These are phyloP conservation scores for Macaranga tanarius DNA, from an alignment of 441 rosid genomes.

Conservation along the genomic window DNA sequence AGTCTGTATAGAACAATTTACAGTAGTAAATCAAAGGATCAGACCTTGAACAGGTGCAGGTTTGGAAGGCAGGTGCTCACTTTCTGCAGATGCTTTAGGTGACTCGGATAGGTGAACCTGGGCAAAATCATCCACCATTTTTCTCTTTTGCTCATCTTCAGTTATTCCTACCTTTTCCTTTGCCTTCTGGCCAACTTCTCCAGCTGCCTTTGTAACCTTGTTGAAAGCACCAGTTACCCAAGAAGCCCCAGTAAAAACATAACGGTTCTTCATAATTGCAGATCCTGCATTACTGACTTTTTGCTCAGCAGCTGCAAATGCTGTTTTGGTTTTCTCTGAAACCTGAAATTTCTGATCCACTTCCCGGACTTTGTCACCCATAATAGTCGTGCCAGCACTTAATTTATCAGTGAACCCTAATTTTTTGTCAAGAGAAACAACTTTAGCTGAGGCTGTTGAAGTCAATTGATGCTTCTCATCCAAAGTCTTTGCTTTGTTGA, in stretches of 20 bases:
- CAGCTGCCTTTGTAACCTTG: slow-evolving; percentile 81
- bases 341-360: slow-evolving; percentile 90
- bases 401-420: slow-evolving; percentile 75
- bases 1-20: slow-evolving; percentile 10
- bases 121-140: slow-evolving; percentile 58
- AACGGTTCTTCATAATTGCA: slow-evolving; percentile 78
- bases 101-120: slow-evolving; percentile 53
- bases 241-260: slow-evolving; percentile 56
- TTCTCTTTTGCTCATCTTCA: slow-evolving; percentile 67
- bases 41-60: slow-evolving; percentile 58
- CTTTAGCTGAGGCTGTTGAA: slow-evolving; percentile 74
- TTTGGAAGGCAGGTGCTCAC: slow-evolving; percentile 43
- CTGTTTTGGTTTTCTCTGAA: slow-evolving; percentile 80
- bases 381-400: slow-evolving; percentile 56
- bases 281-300: slow-evolving; percentile 72
- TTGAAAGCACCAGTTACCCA: slow-evolving; percentile 84
- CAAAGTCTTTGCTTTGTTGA: slow-evolving; percentile 66
- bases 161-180: slow-evolving; percentile 66
- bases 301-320: slow-evolving; percentile 78
- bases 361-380: slow-evolving; percentile 73
- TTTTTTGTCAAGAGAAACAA: slow-evolving; percentile 67
- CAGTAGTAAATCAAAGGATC: slow-evolving; percentile 45
- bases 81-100: slow-evolving; percentile 42
- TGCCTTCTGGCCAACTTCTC: slow-evolving; percentile 82
- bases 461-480: slow-evolving; percentile 82